These are phyloP conservation scores for Solanum chiquidenum DNA, from an alignment of 257 asterid species.

Conservation along the genomic window DNA sequence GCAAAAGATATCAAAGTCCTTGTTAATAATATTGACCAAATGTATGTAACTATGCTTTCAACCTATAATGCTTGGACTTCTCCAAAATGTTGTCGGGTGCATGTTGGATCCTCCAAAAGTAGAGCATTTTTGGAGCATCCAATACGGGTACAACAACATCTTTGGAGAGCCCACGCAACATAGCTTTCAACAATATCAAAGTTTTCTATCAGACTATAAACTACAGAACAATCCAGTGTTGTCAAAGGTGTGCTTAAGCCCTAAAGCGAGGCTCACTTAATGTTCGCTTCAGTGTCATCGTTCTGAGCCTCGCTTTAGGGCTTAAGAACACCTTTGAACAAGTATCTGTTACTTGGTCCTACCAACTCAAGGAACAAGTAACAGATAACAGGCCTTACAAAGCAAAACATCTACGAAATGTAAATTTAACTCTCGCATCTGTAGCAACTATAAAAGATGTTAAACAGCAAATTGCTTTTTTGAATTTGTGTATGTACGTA, in stretches of 20 bases:
- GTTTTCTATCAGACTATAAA: not conserved
- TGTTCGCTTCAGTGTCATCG: not conserved
- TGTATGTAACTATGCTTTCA: not conserved
- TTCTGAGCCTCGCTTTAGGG: too few species aligned
- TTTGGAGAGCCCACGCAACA: not conserved
- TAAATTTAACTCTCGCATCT: not conserved
- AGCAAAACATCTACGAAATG: not conserved
- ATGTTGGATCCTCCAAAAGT: not conserved
- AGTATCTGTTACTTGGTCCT: not conserved
- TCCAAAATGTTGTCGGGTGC: not conserved
- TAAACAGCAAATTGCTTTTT: not conserved
- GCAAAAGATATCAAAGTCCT: not conserved
- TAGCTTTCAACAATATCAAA: not conserved
- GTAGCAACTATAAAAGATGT: not conserved
- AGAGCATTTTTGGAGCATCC: not conserved
- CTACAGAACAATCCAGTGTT: not conserved
- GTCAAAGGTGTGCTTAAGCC: not conserved
- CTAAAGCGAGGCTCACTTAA: not conserved
- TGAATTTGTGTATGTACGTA: not conserved
- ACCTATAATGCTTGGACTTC: not conserved
- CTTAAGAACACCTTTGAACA: too few species aligned
- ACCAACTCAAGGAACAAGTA: not conserved
- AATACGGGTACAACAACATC: not conserved
- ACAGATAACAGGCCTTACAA: not conserved
- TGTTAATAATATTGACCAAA: not conserved